Evolutionary conservation across 2,329 filamentous ascomycete species (phyloP).

Genomic region (Cadophora sp.): DNA sequence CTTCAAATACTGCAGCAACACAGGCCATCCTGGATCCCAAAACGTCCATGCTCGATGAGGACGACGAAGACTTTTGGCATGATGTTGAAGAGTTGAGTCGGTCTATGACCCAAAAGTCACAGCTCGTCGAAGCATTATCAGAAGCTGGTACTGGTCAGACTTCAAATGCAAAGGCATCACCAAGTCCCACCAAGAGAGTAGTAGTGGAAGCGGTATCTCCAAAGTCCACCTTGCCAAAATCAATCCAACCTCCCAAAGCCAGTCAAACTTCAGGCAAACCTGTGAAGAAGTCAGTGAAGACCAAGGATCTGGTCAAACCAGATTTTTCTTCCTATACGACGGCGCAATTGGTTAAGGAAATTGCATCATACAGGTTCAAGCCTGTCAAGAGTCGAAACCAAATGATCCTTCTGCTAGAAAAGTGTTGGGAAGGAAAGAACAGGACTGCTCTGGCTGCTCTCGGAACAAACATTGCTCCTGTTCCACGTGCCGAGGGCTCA

Average conservation of each 20-base stretch:
- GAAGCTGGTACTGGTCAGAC: not conserved
- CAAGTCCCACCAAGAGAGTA: not conserved
- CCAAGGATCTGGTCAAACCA: slow-evolving; percentile 48
- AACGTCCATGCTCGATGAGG: not conserved
- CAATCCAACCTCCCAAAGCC: not conserved
- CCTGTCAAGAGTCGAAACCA: slow-evolving; percentile 69
- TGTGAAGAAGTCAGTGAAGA: slow-evolving; percentile 14
- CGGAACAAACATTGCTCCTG: slow-evolving; percentile 35
- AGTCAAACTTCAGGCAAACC: slow-evolving; percentile 23
- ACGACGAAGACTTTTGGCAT: slow-evolving; percentile 36
- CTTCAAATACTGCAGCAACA: slow-evolving; percentile 22
- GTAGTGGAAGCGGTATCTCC: not conserved
- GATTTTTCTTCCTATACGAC: slow-evolving; percentile 68
- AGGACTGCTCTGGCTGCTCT: slow-evolving; percentile 39
- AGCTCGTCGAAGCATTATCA: not conserved
- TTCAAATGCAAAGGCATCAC: not conserved
- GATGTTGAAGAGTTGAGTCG: slow-evolving; percentile 37
- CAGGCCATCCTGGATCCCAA: slow-evolving; percentile 4
- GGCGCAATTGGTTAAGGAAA: slow-evolving; percentile 64
- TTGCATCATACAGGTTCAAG: slow-evolving; percentile 75
- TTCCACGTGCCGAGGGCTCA: slow-evolving; percentile 16
- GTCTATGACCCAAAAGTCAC: not conserved
- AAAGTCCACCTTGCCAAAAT: not conserved
- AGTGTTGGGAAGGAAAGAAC: slow-evolving; percentile 72
- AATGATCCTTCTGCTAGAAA: slow-evolving; percentile 73